Evolutionary conservation across 345 rosid genomes (phyloP), one percentile per base, ranked within the genome.

Genomic region (Lenwebbia sp.): DNA sequence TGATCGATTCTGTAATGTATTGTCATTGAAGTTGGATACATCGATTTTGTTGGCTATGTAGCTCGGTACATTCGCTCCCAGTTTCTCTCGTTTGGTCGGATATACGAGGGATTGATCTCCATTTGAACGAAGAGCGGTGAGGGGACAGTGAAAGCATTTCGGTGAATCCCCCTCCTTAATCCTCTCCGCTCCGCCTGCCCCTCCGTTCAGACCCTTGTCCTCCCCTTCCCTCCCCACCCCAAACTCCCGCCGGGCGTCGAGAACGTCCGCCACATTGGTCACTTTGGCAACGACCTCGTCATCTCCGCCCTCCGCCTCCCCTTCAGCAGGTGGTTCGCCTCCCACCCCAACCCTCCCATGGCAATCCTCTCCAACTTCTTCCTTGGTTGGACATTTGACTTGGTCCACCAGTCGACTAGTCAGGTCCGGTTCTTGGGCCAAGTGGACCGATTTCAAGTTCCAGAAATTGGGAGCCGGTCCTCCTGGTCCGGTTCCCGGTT

Each of bases 341-440:
- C 95, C 86, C 96, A 94, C 49, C 44, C 65, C 22, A 57, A 89
- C 51, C 97, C 98, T 3, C 98, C 99, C 1, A 82, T 90, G 2
- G 96, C 95, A 21, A 86, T 96, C 86, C 82, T 96, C 84, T 94
- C 98, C 11, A 96, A 94, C 74, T 94, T 93, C 92, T 96, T 94
- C 88, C 92, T 94, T 19, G 98, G 96, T 15, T 96, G 95, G 96
- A 94, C 96, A 25, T 21, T 54, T 23, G 89, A 87, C n/a, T 90
- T 94, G 8, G 92, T 96, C 26, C 94, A 47, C 50, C 50, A 10
- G 50, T 47, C 50, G 10, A 47, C 49, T 1, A 47, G 49, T 47
- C 49, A 9, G 49, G 49, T 47, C 49, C 49, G 10, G 2, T 47
- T 47, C 47, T 8, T 8, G 10, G 49, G 2, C 10, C 49, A 47